Conservation (phyloP, 805 yeast species). For the Candida xyloterini region DNA sequence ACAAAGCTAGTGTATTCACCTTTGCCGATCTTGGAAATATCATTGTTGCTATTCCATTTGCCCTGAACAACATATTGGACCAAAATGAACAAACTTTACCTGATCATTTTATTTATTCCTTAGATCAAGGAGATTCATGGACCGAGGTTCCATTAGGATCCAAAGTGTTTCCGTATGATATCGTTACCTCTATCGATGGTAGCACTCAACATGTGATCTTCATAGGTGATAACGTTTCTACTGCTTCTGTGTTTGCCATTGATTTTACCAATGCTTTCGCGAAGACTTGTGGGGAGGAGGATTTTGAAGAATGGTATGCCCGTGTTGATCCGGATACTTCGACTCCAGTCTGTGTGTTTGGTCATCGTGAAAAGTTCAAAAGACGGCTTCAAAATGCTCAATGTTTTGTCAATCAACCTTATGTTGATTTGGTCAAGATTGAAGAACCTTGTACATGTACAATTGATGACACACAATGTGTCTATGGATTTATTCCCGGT, state of each 20-base stretch:
- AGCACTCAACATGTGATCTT: conserved; percentile 58
- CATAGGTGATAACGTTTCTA: conserved; percentile 36
- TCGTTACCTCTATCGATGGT: conserved; percentile 60
- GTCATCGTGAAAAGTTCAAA: conserved; percentile 58
- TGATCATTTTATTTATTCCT: conserved; percentile 42
- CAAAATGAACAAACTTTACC: conserved; percentile 33
- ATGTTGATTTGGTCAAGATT: conserved; percentile 41
- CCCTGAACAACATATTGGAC: conserved; percentile 15
- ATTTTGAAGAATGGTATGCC: conserved; percentile 66
- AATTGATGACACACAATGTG: conserved; percentile 69
- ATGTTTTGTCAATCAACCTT: conserved; percentile 55
- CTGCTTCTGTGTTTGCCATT: conserved; percentile 34
- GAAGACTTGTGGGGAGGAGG: conserved; percentile 43
- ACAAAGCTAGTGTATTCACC: conserved; percentile 50
- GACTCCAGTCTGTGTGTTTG: conserved; percentile 57
- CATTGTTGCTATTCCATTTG: conserved; percentile 54
- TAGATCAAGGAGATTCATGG: conserved; percentile 78
- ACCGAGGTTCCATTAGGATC: conserved; percentile 43
- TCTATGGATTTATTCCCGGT: conserved; percentile 41
- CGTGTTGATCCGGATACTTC: conserved; percentile 35
- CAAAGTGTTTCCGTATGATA: conserved; percentile 24
- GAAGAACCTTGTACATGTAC: conserved; percentile 65
- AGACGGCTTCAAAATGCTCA: conserved; percentile 64
- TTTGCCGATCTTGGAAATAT: conserved; percentile 81
- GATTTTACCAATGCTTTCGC: conserved; percentile 58